Evolutionary conservation across 495 filamentous ascomycete genomes (phyloP), one percentile per base, ranked within the genome.

Genomic region (Cercophora sp.): DNA sequence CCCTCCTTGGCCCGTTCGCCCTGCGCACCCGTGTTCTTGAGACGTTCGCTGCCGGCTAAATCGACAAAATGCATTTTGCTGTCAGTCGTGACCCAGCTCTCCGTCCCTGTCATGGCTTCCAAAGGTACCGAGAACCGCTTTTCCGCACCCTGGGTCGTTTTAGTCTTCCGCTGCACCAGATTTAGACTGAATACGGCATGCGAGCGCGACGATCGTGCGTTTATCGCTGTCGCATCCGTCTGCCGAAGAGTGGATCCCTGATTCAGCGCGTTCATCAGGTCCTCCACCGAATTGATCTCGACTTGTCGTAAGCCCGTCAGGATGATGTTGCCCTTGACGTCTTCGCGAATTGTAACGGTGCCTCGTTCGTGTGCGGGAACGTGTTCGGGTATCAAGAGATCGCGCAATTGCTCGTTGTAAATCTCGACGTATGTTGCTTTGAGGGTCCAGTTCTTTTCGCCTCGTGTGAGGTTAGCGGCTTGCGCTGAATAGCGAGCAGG

Each of bases 41-140:
- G 70, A 58, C 93, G 81, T 71, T 99, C 93, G 65, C 94, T 97
- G 55, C 93, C 93, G 44, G 93, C 93, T 64, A 99, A 74, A 85
- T 99, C 93, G 40, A 99, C 93, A 58, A 99, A 99, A 64, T 99
- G 91, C 52, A 99, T 80, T 67, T 99, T 99, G 81, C 94, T 97
- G 65, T 97, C 94, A 16, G 95, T 85, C 5, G 88, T 96, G 11
- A 99, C 77, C 67, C 73, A 78, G 49, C 82, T 82, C 20, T 82
- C 83, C 25, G 69, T 71, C 20, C 81, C 82, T 13, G 82, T 81
- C 74, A 91, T 79, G 23, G 85, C 82, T 62, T 97, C 93, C 16
- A 93, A 66, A 0, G 93, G 93, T 58, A 94, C 84, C 0, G 93
- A 98, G 61, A 90, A 83, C 55, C 93, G 84, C 76, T 94, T 96